Evolutionary conservation across 2,329 filamentous ascomycete genomes (phyloP), one percentile per base, ranked within the genome.

Genomic region (Scortechinia acanthostroma): DNA sequence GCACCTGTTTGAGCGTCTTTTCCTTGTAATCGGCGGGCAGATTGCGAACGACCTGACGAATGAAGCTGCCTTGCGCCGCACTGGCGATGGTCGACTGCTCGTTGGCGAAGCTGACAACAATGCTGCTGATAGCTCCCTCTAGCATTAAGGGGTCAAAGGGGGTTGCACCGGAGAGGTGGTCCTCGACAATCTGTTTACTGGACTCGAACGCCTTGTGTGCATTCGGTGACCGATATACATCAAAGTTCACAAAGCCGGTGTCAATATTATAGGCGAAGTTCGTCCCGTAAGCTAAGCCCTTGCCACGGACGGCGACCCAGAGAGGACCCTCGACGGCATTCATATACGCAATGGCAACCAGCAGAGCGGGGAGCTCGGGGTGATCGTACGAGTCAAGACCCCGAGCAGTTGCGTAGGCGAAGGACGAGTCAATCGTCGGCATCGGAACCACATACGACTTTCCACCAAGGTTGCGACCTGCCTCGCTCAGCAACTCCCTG

Each of bases 311-410:
- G 0, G 89, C 88, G 50, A 86, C 86, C 91, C 93, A 97, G 22
- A 98, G 78, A 1, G 93, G 93, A 0, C 93, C 93, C 63, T 98
- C 93, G 16, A 94, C 86, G 1, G 90, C 83, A 58, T 96, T 91
- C 49, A 98, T 83, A 59, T 96, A 97, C 17, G 90, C 83, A 43
- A 90, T 80, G 1, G 91, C 90, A 4, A 98, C 91, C 61, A 95
- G 79, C 44, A 95, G 74, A 2, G 91, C 83, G 0, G 93, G 90
- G 1, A 97, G 72, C 15, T 80, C 76, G 0, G 90, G 83, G 55
- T 96, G 85, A 3, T 76, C 73, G 57, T 86, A 91, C 0, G 84
- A 88, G 20, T 78, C 75, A 15, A 91, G 77, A 4, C 91, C 91
- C 35, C 77, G 76, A 2, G 84, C 74, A 10, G 86, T 86, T 54